phyloP scores from a whole-genome alignment of 768 basidiomycete species.

The Pleurotus giganteus region DNA sequence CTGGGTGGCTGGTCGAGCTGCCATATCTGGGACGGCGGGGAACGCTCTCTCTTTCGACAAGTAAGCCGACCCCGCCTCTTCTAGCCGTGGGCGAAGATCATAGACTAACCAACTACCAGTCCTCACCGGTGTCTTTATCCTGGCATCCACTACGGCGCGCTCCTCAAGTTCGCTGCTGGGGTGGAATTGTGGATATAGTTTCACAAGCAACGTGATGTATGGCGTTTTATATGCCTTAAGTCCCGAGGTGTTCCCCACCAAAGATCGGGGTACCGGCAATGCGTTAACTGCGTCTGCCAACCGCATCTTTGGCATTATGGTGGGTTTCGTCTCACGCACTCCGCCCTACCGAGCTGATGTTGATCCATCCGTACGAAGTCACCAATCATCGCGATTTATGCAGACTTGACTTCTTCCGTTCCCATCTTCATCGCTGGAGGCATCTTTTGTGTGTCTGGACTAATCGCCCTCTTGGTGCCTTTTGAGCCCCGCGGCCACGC shows the following conservation, averaged over 20 bases:
- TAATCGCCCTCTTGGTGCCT: slow-evolving; percentile 49
- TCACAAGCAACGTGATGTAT: slow-evolving; percentile 52
- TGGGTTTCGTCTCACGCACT: slow-evolving; percentile 20
- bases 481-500: slow-evolving; percentile 59
- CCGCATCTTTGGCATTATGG: slow-evolving; percentile 60
- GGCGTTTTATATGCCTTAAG: slow-evolving; percentile 43
- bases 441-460: slow-evolving; percentile 48
- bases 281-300: slow-evolving; percentile 52
- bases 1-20: slow-evolving; percentile 52
- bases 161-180: slow-evolving; percentile 49
- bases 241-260: slow-evolving; percentile 54
- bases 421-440: slow-evolving; percentile 57
- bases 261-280: slow-evolving; percentile 54
- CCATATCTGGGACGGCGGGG: slow-evolving; percentile 52
- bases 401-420: slow-evolving; percentile 43
- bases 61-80: slow-evolving; percentile 18
- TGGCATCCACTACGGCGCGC: slow-evolving; percentile 54
- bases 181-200: slow-evolving; percentile 60
- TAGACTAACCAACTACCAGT: slow-evolving; percentile 20
- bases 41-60: slow-evolving; percentile 48
- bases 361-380: slow-evolving; percentile 27
- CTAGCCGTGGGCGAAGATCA: not conserved
- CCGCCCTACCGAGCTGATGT: not conserved
- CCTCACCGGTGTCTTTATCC: slow-evolving; percentile 57
- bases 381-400: slow-evolving; percentile 48